Base-by-base conservation (phyloP, 2,329 filamentous ascomycete genomes). In the Fusarium lyarnte region DNA sequence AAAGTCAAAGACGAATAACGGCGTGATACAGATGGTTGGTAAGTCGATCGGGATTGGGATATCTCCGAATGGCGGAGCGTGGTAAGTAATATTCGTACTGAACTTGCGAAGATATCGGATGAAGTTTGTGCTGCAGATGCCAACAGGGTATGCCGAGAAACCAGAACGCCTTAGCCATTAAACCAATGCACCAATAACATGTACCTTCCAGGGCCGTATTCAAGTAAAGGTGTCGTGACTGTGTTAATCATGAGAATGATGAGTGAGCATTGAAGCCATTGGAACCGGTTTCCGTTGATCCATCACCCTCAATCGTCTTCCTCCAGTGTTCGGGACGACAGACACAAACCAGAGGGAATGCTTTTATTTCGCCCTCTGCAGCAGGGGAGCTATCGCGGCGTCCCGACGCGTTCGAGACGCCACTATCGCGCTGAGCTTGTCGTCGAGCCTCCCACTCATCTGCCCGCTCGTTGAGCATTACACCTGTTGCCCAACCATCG, bases 401-500 rank as follows among this genome's bases (percentile, higher is more conserved):
- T 25, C 87, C 88, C 6, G 93, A 93, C 23, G 92, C 92, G 82
- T 94, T 92, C 49, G 94, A 98, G 46, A 98, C 93, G 63, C 96
- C 96, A 77, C 95, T 98, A 82, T 99, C 96, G 69, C 96, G 90
- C 79, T 97, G 94, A 38, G 90, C 85, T 77, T 93, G 91, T 77
- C 90, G 89, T 72, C 92, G 88, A 46, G 88, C 87, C 76, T 97
- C 93, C 91, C 94, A 98, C 72, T 98, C 94, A 69, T 98, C 95
- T 5, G 94, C 94, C 61, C 90, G 88, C 77, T 97, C 93, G 59
- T 92, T 88, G 62, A 97, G 85, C 79, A 97, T 87, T 61, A 98
- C 88, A 77, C 96, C 96, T 3, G 96, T 99, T 16, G 96, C 96
- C 96, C 96, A 99, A 51, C 96, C 96, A 80, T 99, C 96, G 78